Evolutionary conservation across 345 rosid genomes (phyloP), one percentile per base, ranked within the genome.

Genomic region (Geranium rotundifolium): DNA sequence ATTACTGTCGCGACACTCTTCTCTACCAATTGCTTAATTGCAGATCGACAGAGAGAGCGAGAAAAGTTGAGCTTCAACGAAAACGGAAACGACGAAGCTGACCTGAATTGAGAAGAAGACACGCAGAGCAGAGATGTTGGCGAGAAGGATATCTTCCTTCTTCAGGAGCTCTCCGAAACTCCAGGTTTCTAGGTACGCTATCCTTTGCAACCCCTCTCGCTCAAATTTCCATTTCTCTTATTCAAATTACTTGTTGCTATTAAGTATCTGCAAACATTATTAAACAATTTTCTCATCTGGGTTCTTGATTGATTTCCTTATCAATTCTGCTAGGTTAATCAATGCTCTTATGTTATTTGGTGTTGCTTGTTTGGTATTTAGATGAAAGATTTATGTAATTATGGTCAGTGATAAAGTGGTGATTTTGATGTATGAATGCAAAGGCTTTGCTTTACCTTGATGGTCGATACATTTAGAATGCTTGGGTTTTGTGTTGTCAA

Each of bases 101-200:
- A n/a, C n/a, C n/a, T n/a, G n/a, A n/a, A n/a, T n/a, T n/a, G n/a
- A 41, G 50, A 41, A 41, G 50, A 41, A 41, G 50, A 41, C 50
- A 41, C 50, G 50, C 50, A 41, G 50, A 41, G 4, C 8, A 29
- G 69, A 69, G 54, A 85, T 88, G 92, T 59, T 81, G 9, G 71
- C 80, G 19, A 86, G 83, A 70, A 80, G 85, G 65, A 39, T 80
- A 31, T 55, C 71, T 68, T 81, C 92, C 46, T 62, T 78, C 72
- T 81, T 83, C 69, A 89, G 67, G 76, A 73, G 60, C 54, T 72
- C 90, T 16, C 72, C 82, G 30, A 31, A 76, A 31, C 65, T 76
- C 1, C 74, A 70, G 31, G 39, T 64, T 67, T 69, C 79, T 62
- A 79, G 85, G 91, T 82, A 71, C 61, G 20, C 56, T 5, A 16